These are phyloP conservation scores for Solanum microdontum DNA, from an alignment of 257 asterid genomes.

Conservation along the genomic window DNA sequence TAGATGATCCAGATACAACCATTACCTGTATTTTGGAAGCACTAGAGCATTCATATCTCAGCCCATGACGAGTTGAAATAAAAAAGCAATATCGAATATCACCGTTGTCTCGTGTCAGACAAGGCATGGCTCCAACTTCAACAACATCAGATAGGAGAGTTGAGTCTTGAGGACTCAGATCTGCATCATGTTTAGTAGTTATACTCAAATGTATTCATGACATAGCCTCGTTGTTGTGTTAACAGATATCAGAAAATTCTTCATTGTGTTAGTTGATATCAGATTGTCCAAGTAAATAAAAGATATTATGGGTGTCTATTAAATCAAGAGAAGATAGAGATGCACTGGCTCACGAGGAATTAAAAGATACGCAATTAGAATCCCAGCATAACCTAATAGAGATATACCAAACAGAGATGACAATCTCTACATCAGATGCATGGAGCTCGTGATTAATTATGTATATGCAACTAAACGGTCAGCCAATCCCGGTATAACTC, in stretches of 20 bases:
- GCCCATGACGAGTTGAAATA: constrained; percentile 71
- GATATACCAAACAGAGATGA: background rate
- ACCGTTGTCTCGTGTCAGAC: constrained; percentile 47
- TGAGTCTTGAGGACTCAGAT: constrained; percentile 93
- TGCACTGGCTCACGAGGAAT: background rate
- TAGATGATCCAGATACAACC: background rate
- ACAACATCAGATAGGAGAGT: constrained; percentile 69
- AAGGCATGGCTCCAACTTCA: constrained; percentile 68
- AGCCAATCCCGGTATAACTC: background rate
- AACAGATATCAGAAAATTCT: background rate
- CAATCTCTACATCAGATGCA: background rate
- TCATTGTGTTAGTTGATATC: background rate
- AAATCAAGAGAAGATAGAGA: background rate
- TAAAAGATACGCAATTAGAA: background rate
- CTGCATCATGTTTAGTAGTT: constrained; percentile 24
- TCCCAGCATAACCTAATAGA: background rate
- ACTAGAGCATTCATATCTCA: constrained; percentile 89
- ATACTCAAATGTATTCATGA: background rate
- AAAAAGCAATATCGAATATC: constrained; percentile 62
- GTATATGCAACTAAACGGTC: background rate
- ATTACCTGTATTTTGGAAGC: constrained; percentile 67
- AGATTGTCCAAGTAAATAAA: background rate
- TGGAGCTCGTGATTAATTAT: background rate
- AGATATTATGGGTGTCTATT: background rate
- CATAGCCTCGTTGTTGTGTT: background rate